Percentiles rank a stretch among this genome's conserved stretches.
phyloP scores from a whole-genome alignment of 23 red algal genomes.

The Gracilariopsis chorda region DNA sequence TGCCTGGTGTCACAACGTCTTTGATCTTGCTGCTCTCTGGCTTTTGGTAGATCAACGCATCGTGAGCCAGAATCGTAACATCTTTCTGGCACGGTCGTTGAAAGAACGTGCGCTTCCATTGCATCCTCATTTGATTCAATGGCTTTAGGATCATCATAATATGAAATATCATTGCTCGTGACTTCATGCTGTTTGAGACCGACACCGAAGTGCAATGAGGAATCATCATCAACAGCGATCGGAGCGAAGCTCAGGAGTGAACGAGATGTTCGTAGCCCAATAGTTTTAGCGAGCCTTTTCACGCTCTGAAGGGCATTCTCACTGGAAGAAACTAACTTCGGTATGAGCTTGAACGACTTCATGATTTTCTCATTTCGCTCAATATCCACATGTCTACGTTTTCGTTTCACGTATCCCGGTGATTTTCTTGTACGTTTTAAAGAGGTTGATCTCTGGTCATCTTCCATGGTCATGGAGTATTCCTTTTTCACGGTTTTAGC shows the following conservation, averaged over 20 bases:
- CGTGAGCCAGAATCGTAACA: background rate
- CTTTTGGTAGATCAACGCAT: background rate
- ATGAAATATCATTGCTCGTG: background rate
- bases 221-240: constrained; percentile 17
- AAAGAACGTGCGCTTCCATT: background rate
- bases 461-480: background rate
- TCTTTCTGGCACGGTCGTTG: background rate
- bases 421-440: constrained; percentile 15
- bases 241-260: constrained; percentile 10
- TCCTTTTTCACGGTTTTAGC: background rate
- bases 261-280: constrained; percentile 1
- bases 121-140: background rate
- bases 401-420: constrained; percentile 31
- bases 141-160: background rate
- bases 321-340: constrained; percentile 17
- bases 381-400: background rate
- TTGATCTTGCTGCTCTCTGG: background rate
- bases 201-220: constrained; percentile 19
- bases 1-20: background rate
- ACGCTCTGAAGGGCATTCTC: constrained; percentile 4
- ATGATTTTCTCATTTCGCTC: background rate
- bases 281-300: constrained; percentile 12
- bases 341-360: constrained; percentile 1
- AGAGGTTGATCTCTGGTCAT: background rate
- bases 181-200: background rate